Base-by-base conservation (phyloP, 164 flowering plant species). In the Umbellularia californica region DNA sequence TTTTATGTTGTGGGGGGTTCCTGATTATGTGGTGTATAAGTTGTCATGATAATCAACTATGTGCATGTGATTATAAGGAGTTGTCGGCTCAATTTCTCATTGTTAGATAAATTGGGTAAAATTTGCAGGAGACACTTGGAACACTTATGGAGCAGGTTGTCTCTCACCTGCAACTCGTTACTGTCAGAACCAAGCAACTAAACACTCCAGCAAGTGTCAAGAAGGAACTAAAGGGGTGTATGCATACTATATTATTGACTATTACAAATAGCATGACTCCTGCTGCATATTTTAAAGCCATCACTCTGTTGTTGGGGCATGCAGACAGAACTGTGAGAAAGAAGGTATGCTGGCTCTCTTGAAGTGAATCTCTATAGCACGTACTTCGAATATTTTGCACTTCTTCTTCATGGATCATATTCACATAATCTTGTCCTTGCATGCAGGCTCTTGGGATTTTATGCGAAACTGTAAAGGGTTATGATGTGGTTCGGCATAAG, bases 371-470 rank as follows among this genome's bases (percentile, higher is more conserved):
- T 58, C 35, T n/a, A 11, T 70, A 14, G 17, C 60, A 55, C 3
- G n/a, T 41, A 41, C 60, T 55, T 55, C 0, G 20, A 55, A 17
- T 55, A 15, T 15, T 55, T 55, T 55, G n/a, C n/a, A 20, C n/a
- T 55, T 15, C 5, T 55, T 55, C 17, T 25, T 55, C n/a, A 20
- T 71, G 12, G 11, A 7, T 65, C 50, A 23, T 19, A 35, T 64
- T 70, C 50, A 24, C 17, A 73, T 52, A 68, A 62, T 15, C 55
- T 19, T 77, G 66, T 41, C n/a, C 50, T 28, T 77, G 47, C 35
- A 68, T 47, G 75, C 95, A 94, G 98, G 95, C 95, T 80, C 94
- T 95, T 80, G 87, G 79, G 51, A 81, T 90, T 78, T 76, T 95
- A 3, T 86, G 90, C 78, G 94, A 90, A 70, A 82, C 88, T 2